Evolutionary conservation across 2,329 filamentous ascomycete species (phyloP).

Genomic region (Dactylellina leptospora): DNA sequence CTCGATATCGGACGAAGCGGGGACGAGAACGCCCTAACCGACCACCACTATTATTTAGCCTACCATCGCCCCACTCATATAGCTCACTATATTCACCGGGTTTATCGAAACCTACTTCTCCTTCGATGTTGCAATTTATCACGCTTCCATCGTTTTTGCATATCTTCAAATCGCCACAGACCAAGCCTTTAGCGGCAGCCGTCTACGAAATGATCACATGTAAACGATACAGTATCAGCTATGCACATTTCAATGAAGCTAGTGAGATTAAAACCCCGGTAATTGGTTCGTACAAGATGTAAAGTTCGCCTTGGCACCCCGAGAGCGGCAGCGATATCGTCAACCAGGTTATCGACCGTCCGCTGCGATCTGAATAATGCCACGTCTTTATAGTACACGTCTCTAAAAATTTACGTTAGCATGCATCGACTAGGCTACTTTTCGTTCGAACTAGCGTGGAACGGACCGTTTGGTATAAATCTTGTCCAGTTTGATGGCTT

Average conservation of each 20-base stretch:
- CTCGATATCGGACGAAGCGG: conserved; percentile 65
- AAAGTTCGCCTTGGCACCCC: conserved; percentile 70
- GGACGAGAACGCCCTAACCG: conserved; percentile 73
- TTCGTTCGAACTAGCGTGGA: not conserved
- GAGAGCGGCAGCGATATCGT: conserved; percentile 77
- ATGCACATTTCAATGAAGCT: too few species aligned
- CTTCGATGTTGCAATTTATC: conserved; percentile 59
- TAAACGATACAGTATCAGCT: too few species aligned
- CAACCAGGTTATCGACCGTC: conserved; percentile 75
- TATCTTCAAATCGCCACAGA: conserved; percentile 69
- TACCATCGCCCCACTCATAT: not conserved
- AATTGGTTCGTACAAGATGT: conserved; percentile 70
- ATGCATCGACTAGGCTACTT: conserved; percentile 1
- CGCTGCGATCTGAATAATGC: conserved; percentile 75
- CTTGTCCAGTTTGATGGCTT: conserved; percentile 37
- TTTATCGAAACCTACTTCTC: conserved; percentile 58
- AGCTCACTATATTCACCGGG: not conserved
- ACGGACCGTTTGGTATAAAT: conserved; percentile 35
- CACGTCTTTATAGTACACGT: conserved; percentile 81
- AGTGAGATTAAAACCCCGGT: too few species aligned
- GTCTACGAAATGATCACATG: conserved; percentile 63
- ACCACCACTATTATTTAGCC: conserved; percentile 8
- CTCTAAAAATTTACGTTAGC: conserved; percentile 64
- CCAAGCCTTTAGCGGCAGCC: conserved; percentile 76
- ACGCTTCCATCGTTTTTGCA: conserved; percentile 63